Conservation (phyloP, 1,284 basidiomycete genomes). For the Trichosporon inkin region DNA sequence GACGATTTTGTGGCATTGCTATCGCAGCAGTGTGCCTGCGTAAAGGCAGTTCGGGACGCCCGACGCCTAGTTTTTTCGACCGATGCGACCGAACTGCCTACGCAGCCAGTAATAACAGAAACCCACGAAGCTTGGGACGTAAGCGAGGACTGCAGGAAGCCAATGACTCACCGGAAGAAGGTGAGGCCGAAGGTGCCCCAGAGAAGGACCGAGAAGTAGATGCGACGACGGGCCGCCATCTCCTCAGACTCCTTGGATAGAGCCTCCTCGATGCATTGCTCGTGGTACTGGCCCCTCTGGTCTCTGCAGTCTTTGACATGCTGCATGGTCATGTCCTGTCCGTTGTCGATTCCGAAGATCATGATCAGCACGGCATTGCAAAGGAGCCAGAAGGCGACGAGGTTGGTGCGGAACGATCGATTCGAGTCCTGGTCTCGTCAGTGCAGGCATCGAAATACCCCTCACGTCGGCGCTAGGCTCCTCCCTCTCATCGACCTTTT, state of each 20-base stretch:
- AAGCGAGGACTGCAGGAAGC: constrained; percentile 50
- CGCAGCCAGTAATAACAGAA: no score
- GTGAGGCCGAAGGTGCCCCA: constrained; percentile 84
- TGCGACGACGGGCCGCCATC: constrained; percentile 46
- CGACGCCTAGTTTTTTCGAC: no score
- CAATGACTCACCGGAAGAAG: constrained; percentile 66
- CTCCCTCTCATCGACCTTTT: constrained; percentile 63
- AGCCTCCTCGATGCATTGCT: constrained; percentile 26
- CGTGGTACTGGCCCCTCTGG: constrained; percentile 18
- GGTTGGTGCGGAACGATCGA: constrained; percentile 86
- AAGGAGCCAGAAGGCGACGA: constrained; percentile 82
- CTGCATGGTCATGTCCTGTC: constrained; percentile 56
- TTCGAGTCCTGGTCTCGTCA: constrained; percentile 62
- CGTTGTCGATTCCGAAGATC: constrained; percentile 78
- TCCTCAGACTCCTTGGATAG: constrained; percentile 49
- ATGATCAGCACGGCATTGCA: constrained; percentile 73
- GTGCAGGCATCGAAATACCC: background rate
- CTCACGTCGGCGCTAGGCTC: constrained; percentile 75
- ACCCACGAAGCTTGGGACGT: no score
- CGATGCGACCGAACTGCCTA: no score
- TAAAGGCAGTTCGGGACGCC: no score
- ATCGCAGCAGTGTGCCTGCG: no score
- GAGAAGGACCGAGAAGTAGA: constrained; percentile 76
- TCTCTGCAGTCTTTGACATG: constrained; percentile 35
- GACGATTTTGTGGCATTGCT: no score